These are phyloP conservation scores for Boechera stricta DNA, from an alignment of 345 rosid species.

Conservation along the genomic window DNA sequence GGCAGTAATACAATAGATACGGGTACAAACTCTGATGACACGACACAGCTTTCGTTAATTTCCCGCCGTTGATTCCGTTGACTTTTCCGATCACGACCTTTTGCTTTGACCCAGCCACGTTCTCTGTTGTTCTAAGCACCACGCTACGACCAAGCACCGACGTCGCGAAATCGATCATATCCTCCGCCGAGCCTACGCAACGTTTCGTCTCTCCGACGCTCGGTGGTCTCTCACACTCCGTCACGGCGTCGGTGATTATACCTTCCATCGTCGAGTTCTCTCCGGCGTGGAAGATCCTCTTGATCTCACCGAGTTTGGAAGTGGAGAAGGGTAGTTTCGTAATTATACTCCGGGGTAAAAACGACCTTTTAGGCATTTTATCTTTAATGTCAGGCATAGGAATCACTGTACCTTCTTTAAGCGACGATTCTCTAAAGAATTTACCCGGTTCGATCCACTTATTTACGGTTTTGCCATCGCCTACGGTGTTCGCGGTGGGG, in stretches of 20 bases:
- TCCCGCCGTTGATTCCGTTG: slow-evolving; percentile 70
- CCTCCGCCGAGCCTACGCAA: slow-evolving; percentile 79
- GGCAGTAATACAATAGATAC: slow-evolving; percentile 76
- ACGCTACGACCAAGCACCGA: slow-evolving; percentile 62
- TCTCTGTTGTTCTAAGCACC: slow-evolving; percentile 61
- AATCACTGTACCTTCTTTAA: slow-evolving; percentile 66
- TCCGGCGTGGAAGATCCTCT: slow-evolving; percentile 59
- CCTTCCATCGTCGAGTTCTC: slow-evolving; percentile 69
- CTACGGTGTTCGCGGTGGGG: background rate
- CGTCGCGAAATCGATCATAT: slow-evolving; percentile 79
- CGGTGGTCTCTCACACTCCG: slow-evolving; percentile 71
- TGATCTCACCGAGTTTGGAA: slow-evolving; percentile 52
- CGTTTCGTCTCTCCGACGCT: slow-evolving; percentile 80
- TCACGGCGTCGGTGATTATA: slow-evolving; percentile 55
- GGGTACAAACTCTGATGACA: slow-evolving; percentile 86
- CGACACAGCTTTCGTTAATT: slow-evolving; percentile 69
- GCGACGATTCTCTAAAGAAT: slow-evolving; percentile 66
- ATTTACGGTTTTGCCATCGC: slow-evolving; percentile 57
- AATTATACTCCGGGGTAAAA: slow-evolving; percentile 68
- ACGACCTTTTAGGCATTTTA: slow-evolving; percentile 88
- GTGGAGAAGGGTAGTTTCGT: slow-evolving; percentile 68
- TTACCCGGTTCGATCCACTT: slow-evolving; percentile 90
- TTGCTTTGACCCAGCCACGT: slow-evolving; percentile 58
- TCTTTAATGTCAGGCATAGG: slow-evolving; percentile 86
- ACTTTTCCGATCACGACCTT: slow-evolving; percentile 63